Evolutionary conservation across 768 basidiomycete genomes (phyloP).

Genomic region (Clitopilus hobsonii): DNA sequence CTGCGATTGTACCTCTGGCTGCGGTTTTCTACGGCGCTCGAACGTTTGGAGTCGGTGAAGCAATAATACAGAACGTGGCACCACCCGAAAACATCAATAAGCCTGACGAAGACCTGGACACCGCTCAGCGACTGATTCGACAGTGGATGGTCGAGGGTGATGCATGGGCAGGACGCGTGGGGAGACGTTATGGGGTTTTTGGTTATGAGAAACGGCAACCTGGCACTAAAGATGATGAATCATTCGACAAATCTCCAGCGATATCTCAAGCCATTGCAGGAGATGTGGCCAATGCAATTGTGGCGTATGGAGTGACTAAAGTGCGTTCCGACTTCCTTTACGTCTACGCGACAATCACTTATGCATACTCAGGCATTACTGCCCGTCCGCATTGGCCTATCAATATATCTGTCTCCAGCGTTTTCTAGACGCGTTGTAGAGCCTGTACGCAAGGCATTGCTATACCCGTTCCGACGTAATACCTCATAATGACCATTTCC

Average conservation of each 20-base stretch:
- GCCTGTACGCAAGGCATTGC: slow-evolving; percentile 43
- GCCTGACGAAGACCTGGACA: slow-evolving; percentile 9
- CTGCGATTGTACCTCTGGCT: slow-evolving; percentile 72
- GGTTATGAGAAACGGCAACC: slow-evolving; percentile 58
- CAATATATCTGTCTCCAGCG: slow-evolving; percentile 66
- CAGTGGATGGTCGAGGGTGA: slow-evolving; percentile 79
- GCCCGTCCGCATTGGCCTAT: slow-evolving; percentile 67
- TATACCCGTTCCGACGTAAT: slow-evolving; percentile 25
- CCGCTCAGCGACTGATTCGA: slow-evolving; percentile 31
- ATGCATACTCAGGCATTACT: slow-evolving; percentile 53
- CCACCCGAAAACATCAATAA: slow-evolving; percentile 11
- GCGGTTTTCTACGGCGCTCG: slow-evolving; percentile 70
- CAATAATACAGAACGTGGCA: slow-evolving; percentile 41
- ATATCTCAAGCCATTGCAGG: slow-evolving; percentile 49
- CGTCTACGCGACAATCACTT: neutral
- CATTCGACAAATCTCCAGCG: slow-evolving; percentile 14
- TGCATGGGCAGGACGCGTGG: slow-evolving; percentile 63
- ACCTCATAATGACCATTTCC: slow-evolving; percentile 10
- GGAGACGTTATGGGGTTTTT: slow-evolving; percentile 74
- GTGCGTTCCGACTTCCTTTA: slow-evolving; percentile 38
- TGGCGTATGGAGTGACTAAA: slow-evolving; percentile 81
- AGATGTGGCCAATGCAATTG: slow-evolving; percentile 76
- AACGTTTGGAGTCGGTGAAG: slow-evolving; percentile 64
- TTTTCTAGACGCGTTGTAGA: slow-evolving; percentile 68
- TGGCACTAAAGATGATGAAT: slow-evolving; percentile 19